A percentile compares a stretch with the other conserved stretches of the same genome.
These are phyloP conservation scores for Coemansia sp. DNA, from an alignment of 192 early-diverging fungal species.

Conservation along the genomic window DNA sequence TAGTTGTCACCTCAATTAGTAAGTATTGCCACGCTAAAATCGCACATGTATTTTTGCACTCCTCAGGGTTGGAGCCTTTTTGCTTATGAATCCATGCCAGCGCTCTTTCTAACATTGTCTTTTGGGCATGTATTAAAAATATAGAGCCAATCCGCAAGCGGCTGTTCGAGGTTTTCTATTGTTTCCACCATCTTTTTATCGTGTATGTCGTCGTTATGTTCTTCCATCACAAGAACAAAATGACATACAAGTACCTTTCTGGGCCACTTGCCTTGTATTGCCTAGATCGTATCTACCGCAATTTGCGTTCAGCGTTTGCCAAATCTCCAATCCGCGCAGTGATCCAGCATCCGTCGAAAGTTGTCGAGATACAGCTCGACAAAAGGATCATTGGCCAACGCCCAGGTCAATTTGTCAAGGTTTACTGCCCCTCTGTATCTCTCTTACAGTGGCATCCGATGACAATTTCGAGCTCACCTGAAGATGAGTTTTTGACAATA, in stretches of 20 bases:
- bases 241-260: conserved; percentile 62
- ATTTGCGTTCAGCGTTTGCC: conserved; percentile 55
- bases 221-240: conserved; percentile 64
- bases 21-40: conserved; percentile 8
- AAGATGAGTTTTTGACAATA: conserved; percentile 73
- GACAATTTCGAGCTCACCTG: conserved; percentile 72
- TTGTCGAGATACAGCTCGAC: conserved; percentile 71
- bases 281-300: conserved; percentile 64
- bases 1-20: conserved; percentile 59
- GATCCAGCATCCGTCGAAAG: conserved; percentile 71
- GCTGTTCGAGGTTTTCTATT: conserved; percentile 79
- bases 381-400: conserved; percentile 55
- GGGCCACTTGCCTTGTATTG: conserved; percentile 60
- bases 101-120: neutral
- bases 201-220: conserved; percentile 66
- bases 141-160: conserved; percentile 55
- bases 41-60: neutral
- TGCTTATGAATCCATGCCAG: neutral
- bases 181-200: conserved; percentile 74
- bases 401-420: conserved; percentile 77
- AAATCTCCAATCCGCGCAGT: conserved; percentile 65
- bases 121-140: neutral
- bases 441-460: conserved; percentile 78
- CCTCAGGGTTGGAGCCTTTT: neutral
- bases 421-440: conserved; percentile 71